phyloP scores from a whole-genome alignment of 495 filamentous ascomycete species.

The Acidomyces sp. region DNA sequence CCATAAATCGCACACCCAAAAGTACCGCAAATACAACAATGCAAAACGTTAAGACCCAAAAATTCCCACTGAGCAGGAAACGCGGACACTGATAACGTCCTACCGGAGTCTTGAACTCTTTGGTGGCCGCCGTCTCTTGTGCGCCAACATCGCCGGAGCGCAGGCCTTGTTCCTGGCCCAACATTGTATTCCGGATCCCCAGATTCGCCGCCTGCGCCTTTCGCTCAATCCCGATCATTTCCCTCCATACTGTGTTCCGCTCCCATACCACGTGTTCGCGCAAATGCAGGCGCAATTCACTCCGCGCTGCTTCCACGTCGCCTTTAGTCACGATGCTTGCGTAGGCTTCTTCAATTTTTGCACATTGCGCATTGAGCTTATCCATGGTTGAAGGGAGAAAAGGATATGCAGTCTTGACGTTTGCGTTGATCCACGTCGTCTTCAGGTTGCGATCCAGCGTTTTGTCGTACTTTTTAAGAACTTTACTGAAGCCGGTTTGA shows the following conservation, averaged over 20 bases:
- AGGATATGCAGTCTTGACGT: slow-evolving; percentile 58
- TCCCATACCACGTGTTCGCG: slow-evolving; percentile 99
- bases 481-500: slow-evolving; percentile 89
- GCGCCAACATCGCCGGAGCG: slow-evolving; percentile 64
- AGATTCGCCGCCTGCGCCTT: slow-evolving; percentile 92
- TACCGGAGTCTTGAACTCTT: slow-evolving; percentile 66
- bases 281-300: slow-evolving; percentile 80
- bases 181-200: slow-evolving; percentile 61
- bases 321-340: slow-evolving; percentile 68
- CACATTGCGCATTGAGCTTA: slow-evolving; percentile 55
- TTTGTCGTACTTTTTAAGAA: slow-evolving; percentile 98
- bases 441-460: slow-evolving; percentile 71
- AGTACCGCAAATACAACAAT: slow-evolving; percentile 58
- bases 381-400: slow-evolving; percentile 61
- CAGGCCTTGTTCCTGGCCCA: slow-evolving; percentile 57
- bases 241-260: slow-evolving; percentile 94
- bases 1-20: slow-evolving; percentile 62
- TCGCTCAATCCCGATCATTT: slow-evolving; percentile 96
- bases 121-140: slow-evolving; percentile 36
- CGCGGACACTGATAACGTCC: slow-evolving; percentile 60
- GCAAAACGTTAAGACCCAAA: slow-evolving; percentile 61
- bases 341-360: slow-evolving; percentile 63
- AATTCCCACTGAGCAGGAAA: slow-evolving; percentile 73
- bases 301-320: slow-evolving; percentile 56
- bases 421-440: slow-evolving; percentile 55